Evolutionary conservation across 495 filamentous ascomycete genomes (phyloP), one percentile per base, ranked within the genome.

Genomic region (Penicillium taxi): DNA sequence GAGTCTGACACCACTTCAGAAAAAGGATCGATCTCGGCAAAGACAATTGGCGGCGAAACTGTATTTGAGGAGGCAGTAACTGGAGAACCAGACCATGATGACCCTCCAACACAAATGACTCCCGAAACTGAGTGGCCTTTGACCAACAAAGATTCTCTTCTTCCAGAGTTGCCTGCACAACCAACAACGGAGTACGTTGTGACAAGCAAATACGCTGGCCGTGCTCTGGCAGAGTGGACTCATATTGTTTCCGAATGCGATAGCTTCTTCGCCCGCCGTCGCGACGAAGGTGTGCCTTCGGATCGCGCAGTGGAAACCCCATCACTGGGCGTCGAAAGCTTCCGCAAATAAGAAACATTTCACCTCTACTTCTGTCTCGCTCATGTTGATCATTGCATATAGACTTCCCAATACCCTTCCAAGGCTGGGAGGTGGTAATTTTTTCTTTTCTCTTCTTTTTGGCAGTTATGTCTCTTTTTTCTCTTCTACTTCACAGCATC

Each of bases 171-270:
- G 5, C 50, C 53, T 9, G 31, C 41, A 9, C 31, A 28, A 23
- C 39, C 50, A n/a, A 26, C 42, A 11, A 49, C 50, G 12, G 55
- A 63, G 22, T 40, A 57, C 12, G 20, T 62, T 19, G 64, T 55
- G 22, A 58, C 66, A 17, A 76, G 72, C 39, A 85, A 80, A 44
- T 96, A 98, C 58, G 69, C 78, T 5, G 91, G 91, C 2, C 76
- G 90, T 29, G 87, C 91, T 1, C 70, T 98, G 33, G 88, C 90
- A 1, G 91, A 98, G 59, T 98, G 91, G 91, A 67, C 77, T 9
- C 61, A 85, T 14, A 75, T 96, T 23, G 80, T 96, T 6, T 70
- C 72, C 16, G 91, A 98, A 57, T 89, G 81, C 62, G 88, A 96
- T 54, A 86, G 79, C 51, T 98, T 98, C 59, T 84, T 90, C 30